Conservation (phyloP, 331 rosid genomes). For the Malus hybrid region DNA sequence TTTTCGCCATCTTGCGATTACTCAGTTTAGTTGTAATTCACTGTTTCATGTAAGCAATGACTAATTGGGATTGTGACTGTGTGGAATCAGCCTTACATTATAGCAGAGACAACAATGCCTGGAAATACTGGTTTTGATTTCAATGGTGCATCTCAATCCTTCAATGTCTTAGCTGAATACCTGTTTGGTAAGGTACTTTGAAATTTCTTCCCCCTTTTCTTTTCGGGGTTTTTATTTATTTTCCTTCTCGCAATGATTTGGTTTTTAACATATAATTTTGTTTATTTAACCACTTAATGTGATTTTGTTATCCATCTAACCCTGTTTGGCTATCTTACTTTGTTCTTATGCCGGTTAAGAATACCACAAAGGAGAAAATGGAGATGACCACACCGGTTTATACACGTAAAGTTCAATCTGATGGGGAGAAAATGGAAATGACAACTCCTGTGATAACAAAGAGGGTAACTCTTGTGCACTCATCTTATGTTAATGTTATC, state of each 20-base stretch:
- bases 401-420: slow-evolving; percentile 51
- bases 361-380: slow-evolving; percentile 67
- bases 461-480: slow-evolving; percentile 40
- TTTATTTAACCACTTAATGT: background rate
- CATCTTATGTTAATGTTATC: background rate
- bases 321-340: background rate
- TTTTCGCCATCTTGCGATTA: background rate
- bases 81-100: slow-evolving; percentile 64
- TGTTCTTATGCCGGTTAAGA: slow-evolving; percentile 32
- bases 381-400: slow-evolving; percentile 94
- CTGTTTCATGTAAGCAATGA: background rate
- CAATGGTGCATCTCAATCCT: slow-evolving; percentile 67
- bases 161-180: slow-evolving; percentile 81
- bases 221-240: background rate
- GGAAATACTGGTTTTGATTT: slow-evolving; percentile 85
- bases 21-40: background rate
- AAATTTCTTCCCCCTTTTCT: background rate
- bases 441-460: slow-evolving; percentile 83
- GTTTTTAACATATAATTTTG: background rate
- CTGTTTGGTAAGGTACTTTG: slow-evolving; percentile 89
- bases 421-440: slow-evolving; percentile 87
- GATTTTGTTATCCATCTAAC: background rate
- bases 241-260: background rate
- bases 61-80: slow-evolving; percentile 3
- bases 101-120: slow-evolving; percentile 88